Evolutionary conservation across 805 yeast species (phyloP).

Genomic region (Lachancea dasiensis): DNA sequence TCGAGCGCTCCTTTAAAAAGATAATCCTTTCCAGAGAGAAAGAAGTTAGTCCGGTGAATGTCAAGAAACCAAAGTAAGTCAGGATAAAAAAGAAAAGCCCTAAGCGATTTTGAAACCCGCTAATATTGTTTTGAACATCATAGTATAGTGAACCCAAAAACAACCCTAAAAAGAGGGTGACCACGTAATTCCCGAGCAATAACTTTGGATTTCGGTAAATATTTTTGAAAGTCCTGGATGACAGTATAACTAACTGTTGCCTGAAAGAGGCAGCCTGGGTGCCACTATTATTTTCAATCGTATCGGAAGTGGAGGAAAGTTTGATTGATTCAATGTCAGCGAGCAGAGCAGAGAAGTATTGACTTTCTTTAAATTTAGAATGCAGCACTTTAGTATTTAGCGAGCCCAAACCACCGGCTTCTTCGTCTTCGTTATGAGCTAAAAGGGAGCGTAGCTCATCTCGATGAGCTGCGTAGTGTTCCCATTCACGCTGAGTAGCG

Average conservation of each 20-base stretch:
- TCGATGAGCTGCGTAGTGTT: conserved; percentile 73
- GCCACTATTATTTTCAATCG: conserved; percentile 10
- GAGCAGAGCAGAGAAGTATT: conserved; percentile 25
- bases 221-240: conserved; percentile 86
- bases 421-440: conserved; percentile 10
- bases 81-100: conserved; percentile 89
- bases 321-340: conserved; percentile 30
- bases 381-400: conserved; percentile 21
- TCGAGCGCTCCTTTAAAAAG: conserved; percentile 88
- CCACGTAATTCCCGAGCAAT: conserved; percentile 74
- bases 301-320: conserved; percentile 9
- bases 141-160: conserved; percentile 85
- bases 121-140: conserved; percentile 77
- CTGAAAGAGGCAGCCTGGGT: conserved; percentile 44
- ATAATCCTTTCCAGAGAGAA: conserved; percentile 85
- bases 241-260: conserved; percentile 65
- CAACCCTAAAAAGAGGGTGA: conserved; percentile 69
- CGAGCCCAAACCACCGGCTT: conserved; percentile 12
- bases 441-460: conserved; percentile 48
- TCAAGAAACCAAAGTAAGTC: conserved; percentile 89
- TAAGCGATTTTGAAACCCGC: conserved; percentile 93
- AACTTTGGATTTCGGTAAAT: conserved; percentile 87
- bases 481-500: conserved; percentile 78
- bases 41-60: conserved; percentile 85
- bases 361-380: conserved; percentile 32